A percentile compares a stretch with the other conserved stretches of the same genome.
Evolutionary conservation across 176 grass and related monocot species (phyloP).

Genomic region (Juncus effusus): DNA sequence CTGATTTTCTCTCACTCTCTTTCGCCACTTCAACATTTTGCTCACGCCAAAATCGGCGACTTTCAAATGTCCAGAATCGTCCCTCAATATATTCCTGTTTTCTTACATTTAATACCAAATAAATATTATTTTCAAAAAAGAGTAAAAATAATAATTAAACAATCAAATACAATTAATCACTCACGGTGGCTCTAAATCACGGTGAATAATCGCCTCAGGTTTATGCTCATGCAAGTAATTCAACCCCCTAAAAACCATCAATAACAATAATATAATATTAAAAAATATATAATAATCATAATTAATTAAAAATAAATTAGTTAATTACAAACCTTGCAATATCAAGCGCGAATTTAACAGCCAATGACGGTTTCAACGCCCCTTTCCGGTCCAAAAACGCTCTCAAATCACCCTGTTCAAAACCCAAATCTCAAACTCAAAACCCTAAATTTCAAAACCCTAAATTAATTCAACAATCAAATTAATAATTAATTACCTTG

Average conservation of each 20-base stretch:
- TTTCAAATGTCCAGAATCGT: slow-evolving; percentile 93
- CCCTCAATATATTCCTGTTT: slow-evolving; percentile 88
- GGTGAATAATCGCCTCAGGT: slow-evolving; percentile 89
- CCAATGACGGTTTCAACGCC: slow-evolving; percentile 51
- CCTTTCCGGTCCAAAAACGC: slow-evolving; percentile 52
- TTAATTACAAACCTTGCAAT: slow-evolving; percentile 70
- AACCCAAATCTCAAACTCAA: slow-evolving; percentile 10
- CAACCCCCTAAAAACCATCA: slow-evolving; percentile 70
- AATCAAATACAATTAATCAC: slow-evolving; percentile 24
- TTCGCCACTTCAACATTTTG: slow-evolving; percentile 80
- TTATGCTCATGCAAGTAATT: slow-evolving; percentile 94
- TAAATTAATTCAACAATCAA: slow-evolving; percentile 1
- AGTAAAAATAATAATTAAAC: slow-evolving; percentile 11
- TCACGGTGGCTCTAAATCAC: slow-evolving; percentile 98
- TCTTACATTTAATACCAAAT: slow-evolving; percentile 34
- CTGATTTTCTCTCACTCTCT: slow-evolving; percentile 69
- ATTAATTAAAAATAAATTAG: not conserved
- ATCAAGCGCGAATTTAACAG: slow-evolving; percentile 90
- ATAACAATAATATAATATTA: not conserved
- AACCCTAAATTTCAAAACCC: not conserved
- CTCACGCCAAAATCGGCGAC: slow-evolving; percentile 93
- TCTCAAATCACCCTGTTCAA: slow-evolving; percentile 69
- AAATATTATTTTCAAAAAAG: not conserved
- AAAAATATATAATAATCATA: not conserved
- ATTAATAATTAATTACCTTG: slow-evolving; percentile 46